Percentiles rank a stretch among this genome's conserved stretches.
These are phyloP conservation scores for Acacia melanoxylon DNA, from an alignment of 306 rosid species.

Conservation along the genomic window DNA sequence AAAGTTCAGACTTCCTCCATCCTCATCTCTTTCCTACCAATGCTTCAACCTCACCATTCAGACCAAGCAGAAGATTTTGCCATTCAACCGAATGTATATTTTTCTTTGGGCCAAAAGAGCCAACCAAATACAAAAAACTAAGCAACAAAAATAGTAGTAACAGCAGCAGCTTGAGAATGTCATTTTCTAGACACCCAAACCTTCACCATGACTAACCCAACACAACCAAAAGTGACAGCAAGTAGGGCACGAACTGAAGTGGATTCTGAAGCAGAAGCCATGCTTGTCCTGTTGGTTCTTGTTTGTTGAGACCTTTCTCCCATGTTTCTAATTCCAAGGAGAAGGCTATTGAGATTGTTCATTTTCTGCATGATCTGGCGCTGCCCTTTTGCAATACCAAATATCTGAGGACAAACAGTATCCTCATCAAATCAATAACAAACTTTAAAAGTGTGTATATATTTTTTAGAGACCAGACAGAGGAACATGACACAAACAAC, in stretches of 20 bases:
- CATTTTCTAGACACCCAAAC: conserved; percentile 50
- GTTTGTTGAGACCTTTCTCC: conserved; percentile 53
- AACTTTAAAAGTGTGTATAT: neutral
- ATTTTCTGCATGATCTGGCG: conserved; percentile 85
- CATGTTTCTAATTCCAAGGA: conserved; percentile 54
- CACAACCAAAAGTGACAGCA: conserved; percentile 65
- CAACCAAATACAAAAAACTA: neutral
- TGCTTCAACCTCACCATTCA: conserved; percentile 41
- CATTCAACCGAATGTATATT: neutral
- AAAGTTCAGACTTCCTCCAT: conserved; percentile 28
- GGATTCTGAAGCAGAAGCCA: conserved; percentile 38
- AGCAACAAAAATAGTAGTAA: neutral
- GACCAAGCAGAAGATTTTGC: conserved; percentile 45
- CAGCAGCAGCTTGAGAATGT: conserved; percentile 12
- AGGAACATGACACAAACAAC: neutral
- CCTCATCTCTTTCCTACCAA: conserved; percentile 28
- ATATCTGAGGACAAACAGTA: conserved; percentile 52
- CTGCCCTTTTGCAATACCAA: conserved; percentile 64
- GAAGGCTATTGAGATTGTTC: conserved; percentile 69
- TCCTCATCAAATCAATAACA: conserved; percentile 5
- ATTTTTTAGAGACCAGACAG: neutral
- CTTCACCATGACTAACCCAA: conserved; percentile 70
- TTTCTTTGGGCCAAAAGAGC: too few species aligned
- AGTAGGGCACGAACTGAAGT: conserved; percentile 40
- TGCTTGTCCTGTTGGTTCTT: conserved; percentile 54